Evolutionary conservation across 2,329 filamentous ascomycete genomes (phyloP), one percentile per base, ranked within the genome.

Genomic region (Ophiocordyceps robertsii): DNA sequence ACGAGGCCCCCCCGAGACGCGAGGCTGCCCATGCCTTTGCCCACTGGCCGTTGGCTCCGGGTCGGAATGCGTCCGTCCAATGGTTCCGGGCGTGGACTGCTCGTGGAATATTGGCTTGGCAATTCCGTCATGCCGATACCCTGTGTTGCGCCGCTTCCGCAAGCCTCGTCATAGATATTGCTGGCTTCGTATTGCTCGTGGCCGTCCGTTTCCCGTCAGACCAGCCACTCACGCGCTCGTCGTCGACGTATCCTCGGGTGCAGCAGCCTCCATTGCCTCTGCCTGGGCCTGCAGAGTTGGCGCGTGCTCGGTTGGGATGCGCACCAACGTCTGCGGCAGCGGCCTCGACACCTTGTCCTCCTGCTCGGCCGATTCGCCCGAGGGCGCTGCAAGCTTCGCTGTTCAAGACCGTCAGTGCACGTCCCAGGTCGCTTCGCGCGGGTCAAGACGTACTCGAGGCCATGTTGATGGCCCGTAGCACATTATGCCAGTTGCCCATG

Each of bases 401-500:
- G 47, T 42, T 27, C 11, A 10, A 9, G 12, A 36, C 32, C 21
- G 39, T 40, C 36, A 46, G 46, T 14, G 31, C 6, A 6, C 3
- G 5, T n/a, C 21, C 16, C 12, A 14, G 30, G 21, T 19, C 6
- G 11, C 37, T 43, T 9, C 17, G 27, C 65, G 13, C 12, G 10
- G 31, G 3, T 14, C 29, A 9, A 16, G n/a, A 27, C 77, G 56
- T 70, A 89, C 84, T 73, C 46, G 83, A 89, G 47, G 86, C 86
- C 83, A 92, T 89, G 56, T 83, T 83, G 55, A 93, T 89, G 36
- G 84, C 84, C 49, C 82, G 73, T 46, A 93, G 70, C 49, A 93
- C 85, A 53, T 86, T 89, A 60, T 89, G 82, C 86, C 86, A 93
- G 59, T 92, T 93, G 42, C 81, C 76, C 57, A 93, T 69, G 19